These are phyloP conservation scores for Leptographium radiaticola DNA, from an alignment of 2,329 filamentous ascomycete species.

Conservation along the genomic window DNA sequence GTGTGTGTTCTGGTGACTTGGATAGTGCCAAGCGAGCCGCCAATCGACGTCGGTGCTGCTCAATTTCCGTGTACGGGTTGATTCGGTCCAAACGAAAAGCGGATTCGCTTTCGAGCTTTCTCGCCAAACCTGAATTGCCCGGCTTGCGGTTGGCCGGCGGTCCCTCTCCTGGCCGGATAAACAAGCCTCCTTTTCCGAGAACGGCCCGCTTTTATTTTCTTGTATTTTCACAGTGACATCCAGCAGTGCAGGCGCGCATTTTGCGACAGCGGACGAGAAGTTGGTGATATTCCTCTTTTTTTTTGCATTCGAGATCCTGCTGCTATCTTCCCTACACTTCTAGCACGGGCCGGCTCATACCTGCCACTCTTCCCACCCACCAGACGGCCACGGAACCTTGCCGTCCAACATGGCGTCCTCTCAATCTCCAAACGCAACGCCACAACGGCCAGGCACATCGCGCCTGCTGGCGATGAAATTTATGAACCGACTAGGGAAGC, in stretches of 20 bases:
- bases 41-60: background rate
- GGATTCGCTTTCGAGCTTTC: background rate
- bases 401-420: slow-evolving; percentile 4
- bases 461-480: slow-evolving; percentile 93
- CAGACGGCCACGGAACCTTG: background rate
- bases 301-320: too few relatives aligned
- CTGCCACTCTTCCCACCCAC: background rate
- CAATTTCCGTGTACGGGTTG: background rate
- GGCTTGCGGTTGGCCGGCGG: slow-evolving; percentile 6
- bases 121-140: slow-evolving; percentile 5
- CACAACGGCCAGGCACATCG: slow-evolving; percentile 50
- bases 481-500: slow-evolving; percentile 68
- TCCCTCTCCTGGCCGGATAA: background rate
- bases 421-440: slow-evolving; percentile 17
- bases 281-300: too few relatives aligned
- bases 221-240: background rate
- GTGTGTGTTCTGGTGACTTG: background rate
- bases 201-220: background rate
- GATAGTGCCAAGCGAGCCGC: background rate
- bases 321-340: too few relatives aligned
- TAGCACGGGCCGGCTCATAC: background rate
- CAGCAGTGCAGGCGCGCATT: too few relatives aligned
- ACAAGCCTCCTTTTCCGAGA: background rate
- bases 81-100: background rate
- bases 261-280: background rate